Evolutionary conservation across 108 stramenopile genomes (phyloP).

Genomic region (Tribonema minus): DNA sequence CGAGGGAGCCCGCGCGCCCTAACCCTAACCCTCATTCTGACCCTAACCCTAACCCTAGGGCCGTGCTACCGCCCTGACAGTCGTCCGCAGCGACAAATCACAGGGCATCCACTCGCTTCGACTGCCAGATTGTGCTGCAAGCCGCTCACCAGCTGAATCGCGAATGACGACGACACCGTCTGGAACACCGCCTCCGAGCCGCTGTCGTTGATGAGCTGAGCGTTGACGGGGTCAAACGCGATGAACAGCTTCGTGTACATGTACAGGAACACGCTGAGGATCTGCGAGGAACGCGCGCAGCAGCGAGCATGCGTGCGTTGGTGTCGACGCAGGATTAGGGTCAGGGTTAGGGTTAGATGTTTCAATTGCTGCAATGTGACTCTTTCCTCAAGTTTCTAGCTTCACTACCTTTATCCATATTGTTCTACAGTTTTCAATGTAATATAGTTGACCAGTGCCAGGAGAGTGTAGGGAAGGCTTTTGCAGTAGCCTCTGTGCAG

Average conservation of each 20-base stretch:
- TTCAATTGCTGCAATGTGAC: no score
- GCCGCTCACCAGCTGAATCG: slow-evolving; percentile 15
- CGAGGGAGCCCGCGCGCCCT: no score
- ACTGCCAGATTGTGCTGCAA: not conserved
- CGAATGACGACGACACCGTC: slow-evolving; percentile 21
- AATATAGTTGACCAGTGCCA: no score
- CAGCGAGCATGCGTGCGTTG: not conserved
- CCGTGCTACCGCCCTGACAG: not conserved
- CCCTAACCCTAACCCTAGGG: not conserved
- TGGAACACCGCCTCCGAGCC: slow-evolving; percentile 20
- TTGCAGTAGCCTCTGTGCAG: no score
- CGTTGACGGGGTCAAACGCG: slow-evolving; percentile 14
- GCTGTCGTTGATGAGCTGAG: not conserved
- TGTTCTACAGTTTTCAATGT: no score
- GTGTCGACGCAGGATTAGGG: no score
- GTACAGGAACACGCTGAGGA: not conserved
- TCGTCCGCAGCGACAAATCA: not conserved
- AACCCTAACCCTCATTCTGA: no score
- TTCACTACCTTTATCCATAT: no score
- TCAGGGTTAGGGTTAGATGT: no score
- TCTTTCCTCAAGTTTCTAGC: no score
- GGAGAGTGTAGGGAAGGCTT: no score
- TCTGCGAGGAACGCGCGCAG: not conserved
- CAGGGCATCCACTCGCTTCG: not conserved
- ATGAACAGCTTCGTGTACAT: slow-evolving; percentile 42